Evolutionary conservation across 345 rosid genomes (phyloP), one percentile per base, ranked within the genome.

Genomic region (Populus tremula): DNA sequence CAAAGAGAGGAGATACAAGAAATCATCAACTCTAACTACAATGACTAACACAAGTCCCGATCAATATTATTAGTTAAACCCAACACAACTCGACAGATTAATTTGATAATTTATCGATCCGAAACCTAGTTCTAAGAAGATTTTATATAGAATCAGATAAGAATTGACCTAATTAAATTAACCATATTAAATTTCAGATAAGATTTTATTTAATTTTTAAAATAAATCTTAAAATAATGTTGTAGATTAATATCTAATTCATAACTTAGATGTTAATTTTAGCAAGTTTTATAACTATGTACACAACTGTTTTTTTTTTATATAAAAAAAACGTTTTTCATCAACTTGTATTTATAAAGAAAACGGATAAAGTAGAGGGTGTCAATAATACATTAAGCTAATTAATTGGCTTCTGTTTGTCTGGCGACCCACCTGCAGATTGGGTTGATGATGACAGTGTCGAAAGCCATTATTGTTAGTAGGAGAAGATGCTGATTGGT

Each of bases 131-230:
- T 4, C 2, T 45, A 45, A 2, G 2, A 45, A 45, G 49, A 2
- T 45, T 45, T 45, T 12, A 12, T 12, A 45, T 45, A 45, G 5
- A 45, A 45, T 12, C 1, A 45, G 0, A 45, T 2, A 14, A 47
- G 1, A 47, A 1, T 14, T 47, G 6, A 47, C 2, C 16, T 47
- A 18, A 1, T 47, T 47, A 4, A 47, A 47, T 33, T 33, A 4
- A 33, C 5, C 0, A 0, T 33, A 33, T 33, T 0, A 33, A 33
- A 4, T 4, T 4, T 5, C 0, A 33, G 5, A 33, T 0, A 33
- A 33, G 5, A 33, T 1, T 33, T 33, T 5, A 33, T 33, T 33
- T 33, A 33, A 33, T 33, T 33, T 33, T 33, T 33, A 0, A 33
- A 33, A 33, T 33, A 4, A 33, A 33, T 33, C 35, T 33, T 33